Evolutionary conservation across 1,284 basidiomycete genomes (phyloP).

Genomic region (Ceratobasidium sp.): DNA sequence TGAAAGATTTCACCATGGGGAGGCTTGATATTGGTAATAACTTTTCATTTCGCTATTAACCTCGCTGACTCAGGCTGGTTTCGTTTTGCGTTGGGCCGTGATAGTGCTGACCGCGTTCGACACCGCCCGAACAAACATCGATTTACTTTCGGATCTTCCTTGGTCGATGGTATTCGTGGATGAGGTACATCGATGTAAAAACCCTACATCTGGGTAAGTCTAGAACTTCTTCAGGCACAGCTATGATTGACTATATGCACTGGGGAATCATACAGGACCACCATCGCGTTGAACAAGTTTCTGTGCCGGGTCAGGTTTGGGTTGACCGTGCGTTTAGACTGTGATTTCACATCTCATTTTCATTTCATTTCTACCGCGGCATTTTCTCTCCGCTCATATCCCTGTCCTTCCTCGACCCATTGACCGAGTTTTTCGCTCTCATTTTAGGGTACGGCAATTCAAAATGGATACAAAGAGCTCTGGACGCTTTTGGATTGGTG

Average conservation of each 20-base stretch:
- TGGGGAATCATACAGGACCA: slow-evolving; percentile 60
- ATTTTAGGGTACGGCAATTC: slow-evolving; percentile 77
- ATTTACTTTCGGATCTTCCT: slow-evolving; percentile 70
- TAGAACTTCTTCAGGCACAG: neutral
- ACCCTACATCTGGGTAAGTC: slow-evolving; percentile 63
- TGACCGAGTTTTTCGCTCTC: slow-evolving; percentile 7
- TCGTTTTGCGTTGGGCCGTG: neutral
- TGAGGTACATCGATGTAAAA: slow-evolving; percentile 87
- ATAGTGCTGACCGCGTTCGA: slow-evolving; percentile 81
- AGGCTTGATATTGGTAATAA: slow-evolving; percentile 75
- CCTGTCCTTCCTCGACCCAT: neutral
- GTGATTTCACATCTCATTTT: neutral
- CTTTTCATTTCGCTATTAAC: slow-evolving; percentile 52
- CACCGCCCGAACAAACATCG: slow-evolving; percentile 75
- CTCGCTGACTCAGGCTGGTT: neutral
- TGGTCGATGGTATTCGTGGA: slow-evolving; percentile 83
- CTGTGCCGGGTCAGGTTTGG: slow-evolving; percentile 76
- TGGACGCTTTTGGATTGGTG: slow-evolving; percentile 88
- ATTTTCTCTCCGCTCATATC: neutral
- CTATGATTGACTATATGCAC: slow-evolving; percentile 41
- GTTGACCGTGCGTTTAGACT: slow-evolving; percentile 65
- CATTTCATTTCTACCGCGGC: neutral
- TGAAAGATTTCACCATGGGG: slow-evolving; percentile 79
- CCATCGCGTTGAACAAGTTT: slow-evolving; percentile 75
- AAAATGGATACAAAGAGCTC: slow-evolving; percentile 86